These are phyloP conservation scores for Aureobasidium leucospermi DNA, from an alignment of 2,329 filamentous ascomycete genomes.

Conservation along the genomic window DNA sequence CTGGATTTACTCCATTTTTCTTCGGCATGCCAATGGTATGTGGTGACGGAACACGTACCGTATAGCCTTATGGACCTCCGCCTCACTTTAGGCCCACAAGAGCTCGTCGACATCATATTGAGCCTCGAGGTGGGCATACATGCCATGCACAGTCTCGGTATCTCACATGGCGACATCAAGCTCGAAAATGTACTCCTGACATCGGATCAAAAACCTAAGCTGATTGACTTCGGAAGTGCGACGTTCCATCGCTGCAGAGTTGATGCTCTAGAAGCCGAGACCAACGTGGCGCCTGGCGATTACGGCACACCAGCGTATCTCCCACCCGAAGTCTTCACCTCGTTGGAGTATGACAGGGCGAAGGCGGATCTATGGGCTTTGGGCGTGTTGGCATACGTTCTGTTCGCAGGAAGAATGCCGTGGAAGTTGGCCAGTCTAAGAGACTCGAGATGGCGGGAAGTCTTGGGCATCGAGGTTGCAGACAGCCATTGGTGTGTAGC, in stretches of 20 bases:
- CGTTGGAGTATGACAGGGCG: not conserved
- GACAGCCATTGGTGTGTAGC: too few relatives aligned
- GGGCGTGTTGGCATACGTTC: not conserved
- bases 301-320: not conserved
- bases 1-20: not conserved
- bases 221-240: not conserved
- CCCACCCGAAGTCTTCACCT: not conserved
- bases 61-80: not conserved
- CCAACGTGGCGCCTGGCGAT: not conserved
- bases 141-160: not conserved
- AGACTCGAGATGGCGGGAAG: not conserved
- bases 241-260: not conserved
- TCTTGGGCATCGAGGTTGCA: not conserved
- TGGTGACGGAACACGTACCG: not conserved
- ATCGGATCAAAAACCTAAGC: not conserved
- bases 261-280: not conserved
- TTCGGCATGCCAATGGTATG: not conserved
- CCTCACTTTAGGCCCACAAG: not conserved
- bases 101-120: not conserved
- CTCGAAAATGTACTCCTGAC: not conserved
- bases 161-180: conserved; percentile 1
- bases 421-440: not conserved
- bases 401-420: not conserved
- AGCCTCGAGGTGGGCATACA: not conserved
- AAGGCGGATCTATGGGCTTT: not conserved